Base-by-base conservation (phyloP, 805 yeast genomes). In the Pichia heedii region DNA sequence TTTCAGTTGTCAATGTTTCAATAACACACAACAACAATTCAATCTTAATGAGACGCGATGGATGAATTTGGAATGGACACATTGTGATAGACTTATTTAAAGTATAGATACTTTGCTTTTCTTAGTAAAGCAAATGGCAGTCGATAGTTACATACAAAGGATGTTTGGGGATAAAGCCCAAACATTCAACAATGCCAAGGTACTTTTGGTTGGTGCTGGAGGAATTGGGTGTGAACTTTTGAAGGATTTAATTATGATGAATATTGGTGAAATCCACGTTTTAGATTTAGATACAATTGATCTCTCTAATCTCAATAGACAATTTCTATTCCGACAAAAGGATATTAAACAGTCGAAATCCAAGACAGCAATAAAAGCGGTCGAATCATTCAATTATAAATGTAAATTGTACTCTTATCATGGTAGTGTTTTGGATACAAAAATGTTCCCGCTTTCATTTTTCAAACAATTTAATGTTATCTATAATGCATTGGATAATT, bases 231-330 rank as follows among this genome's bases (percentile, higher is more conserved):
- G 96, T 60, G 97, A 89, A 60, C 66, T 89, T 37, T 67, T 89
- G 45, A 89, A 89, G 57, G 83, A 89, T 56, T 66, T 89, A 40
- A 77, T 85, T 5, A 63, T 87, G 49, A 70, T 84, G 60, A 89
- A 93, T 8, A 82, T 81, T 51, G 93, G 93, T 3, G 94, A 85
- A 55, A 81, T 89, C 44, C 95, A 87, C 57, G 73, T 89, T 26
- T 89, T 89, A n/a, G 99, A 93, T 64, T 70, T 93, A 44, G 99
- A 93, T 58, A 93, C 97, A 0, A 86, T 93, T 53, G 97, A 95
- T 50, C 67, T 93, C 27, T 83, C 95, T 43, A 93, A 93, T 61
- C 70, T 93, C 59, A 93, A 93, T 60, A 73, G 99, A 45, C 99
- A 93, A 61, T 93, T 93, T 56, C 66, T 93, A 42, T 93, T 93